phyloP scores from a whole-genome alignment of 202 grass and related monocot genomes.

The Bolboschoenoplectus hybrid region DNA sequence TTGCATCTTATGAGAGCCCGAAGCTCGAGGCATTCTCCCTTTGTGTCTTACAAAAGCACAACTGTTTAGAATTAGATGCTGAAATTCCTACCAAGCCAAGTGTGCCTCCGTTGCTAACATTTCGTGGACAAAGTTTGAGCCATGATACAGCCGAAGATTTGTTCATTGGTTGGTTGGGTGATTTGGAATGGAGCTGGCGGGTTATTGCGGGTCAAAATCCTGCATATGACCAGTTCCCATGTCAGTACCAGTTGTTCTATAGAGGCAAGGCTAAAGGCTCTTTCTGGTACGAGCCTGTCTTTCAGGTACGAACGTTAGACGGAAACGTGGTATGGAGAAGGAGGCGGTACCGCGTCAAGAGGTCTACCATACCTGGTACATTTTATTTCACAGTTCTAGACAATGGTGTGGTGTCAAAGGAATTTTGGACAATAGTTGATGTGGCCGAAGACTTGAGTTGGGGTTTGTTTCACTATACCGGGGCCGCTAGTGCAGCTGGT shows the following conservation, averaged over 20 bases:
- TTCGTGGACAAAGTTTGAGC: constrained; percentile 67
- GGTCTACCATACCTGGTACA: constrained; percentile 73
- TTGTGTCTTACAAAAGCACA: constrained; percentile 97
- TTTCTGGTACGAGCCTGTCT: constrained; percentile 94
- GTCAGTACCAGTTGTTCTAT: constrained; percentile 91
- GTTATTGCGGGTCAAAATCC: constrained; percentile 90
- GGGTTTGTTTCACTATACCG: constrained; percentile 91
- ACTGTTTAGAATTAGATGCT: constrained; percentile 85
- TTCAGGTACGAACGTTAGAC: constrained; percentile 86
- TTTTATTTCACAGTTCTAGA: constrained; percentile 95
- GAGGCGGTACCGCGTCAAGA: constrained; percentile 71
- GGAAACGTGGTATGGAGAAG: constrained; percentile 77
- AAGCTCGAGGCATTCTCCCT: constrained; percentile 87
- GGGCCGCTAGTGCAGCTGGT: constrained; percentile 74
- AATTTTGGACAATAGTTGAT: constrained; percentile 89
- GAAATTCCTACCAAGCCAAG: constrained; percentile 70
- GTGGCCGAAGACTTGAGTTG: constrained; percentile 83
- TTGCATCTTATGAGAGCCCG: constrained; percentile 85
- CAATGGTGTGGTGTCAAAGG: constrained; percentile 93
- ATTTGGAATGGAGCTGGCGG: constrained; percentile 85
- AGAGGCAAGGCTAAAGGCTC: constrained; percentile 84
- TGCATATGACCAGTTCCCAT: constrained; percentile 94
- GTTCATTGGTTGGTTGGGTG: constrained; percentile 88
- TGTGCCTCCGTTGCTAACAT: constrained; percentile 59
- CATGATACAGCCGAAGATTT: constrained; percentile 89